phyloP scores from a whole-genome alignment of 2,329 filamentous ascomycete genomes.

The Neonectria coccinea region DNA sequence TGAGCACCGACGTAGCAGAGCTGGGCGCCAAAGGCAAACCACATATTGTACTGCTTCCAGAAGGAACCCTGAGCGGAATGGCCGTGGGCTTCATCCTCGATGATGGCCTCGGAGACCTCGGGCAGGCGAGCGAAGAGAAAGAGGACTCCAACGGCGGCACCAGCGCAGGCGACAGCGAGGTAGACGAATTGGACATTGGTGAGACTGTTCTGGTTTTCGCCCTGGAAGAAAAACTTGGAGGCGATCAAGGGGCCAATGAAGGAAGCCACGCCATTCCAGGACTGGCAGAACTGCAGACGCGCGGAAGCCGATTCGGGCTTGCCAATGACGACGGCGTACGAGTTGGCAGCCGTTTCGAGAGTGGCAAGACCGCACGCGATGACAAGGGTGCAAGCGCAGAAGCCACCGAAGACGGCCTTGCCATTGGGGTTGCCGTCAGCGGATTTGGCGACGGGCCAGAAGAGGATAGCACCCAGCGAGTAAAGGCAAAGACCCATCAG shows the following conservation, averaged over 20 bases:
- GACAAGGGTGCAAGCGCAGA: constrained; percentile 78
- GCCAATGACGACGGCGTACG: constrained; percentile 69
- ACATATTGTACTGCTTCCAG: constrained; percentile 78
- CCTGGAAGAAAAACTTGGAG: constrained; percentile 78
- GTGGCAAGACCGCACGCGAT: constrained; percentile 79
- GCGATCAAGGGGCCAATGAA: constrained; percentile 79
- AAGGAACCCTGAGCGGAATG: constrained; percentile 70
- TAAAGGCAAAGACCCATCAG: constrained; percentile 76
- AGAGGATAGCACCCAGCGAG: constrained; percentile 67
- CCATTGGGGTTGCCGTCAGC: constrained; percentile 38
- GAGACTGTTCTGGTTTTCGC: constrained; percentile 66
- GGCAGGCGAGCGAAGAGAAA: constrained; percentile 78
- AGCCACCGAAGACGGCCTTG: constrained; percentile 71
- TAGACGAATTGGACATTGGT: constrained; percentile 82
- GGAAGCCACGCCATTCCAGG: constrained; percentile 80
- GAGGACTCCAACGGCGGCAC: constrained; percentile 71
- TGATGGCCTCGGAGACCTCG: constrained; percentile 70
- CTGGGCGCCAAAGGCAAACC: constrained; percentile 80
- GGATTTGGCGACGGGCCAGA: constrained; percentile 68
- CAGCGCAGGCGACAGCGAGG: constrained; percentile 75
- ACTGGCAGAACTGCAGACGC: constrained; percentile 71
- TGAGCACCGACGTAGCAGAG: constrained; percentile 85
- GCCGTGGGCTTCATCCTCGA: constrained; percentile 57
- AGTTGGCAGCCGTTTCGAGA: constrained; percentile 82
- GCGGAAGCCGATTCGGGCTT: constrained; percentile 24